Percentiles rank a stretch among this genome's conserved stretches.
Evolutionary conservation across 2,329 filamentous ascomycete species (phyloP).

Genomic region (Phaeoacremonium minimum): DNA sequence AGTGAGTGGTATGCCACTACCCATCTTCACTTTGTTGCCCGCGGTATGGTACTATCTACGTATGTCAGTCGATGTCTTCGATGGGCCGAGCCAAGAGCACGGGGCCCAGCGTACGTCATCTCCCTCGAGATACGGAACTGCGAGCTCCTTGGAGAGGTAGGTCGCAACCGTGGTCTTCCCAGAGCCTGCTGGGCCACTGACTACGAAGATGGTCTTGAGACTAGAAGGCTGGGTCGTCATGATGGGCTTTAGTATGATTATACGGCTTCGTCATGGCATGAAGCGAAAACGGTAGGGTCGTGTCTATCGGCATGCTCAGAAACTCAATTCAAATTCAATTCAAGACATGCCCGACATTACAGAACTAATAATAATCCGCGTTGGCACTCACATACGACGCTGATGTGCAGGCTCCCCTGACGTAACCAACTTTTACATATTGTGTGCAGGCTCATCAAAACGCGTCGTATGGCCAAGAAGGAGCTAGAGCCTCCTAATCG

Average conservation of each 20-base stretch:
- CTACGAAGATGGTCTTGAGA: not conserved
- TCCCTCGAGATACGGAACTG: conserved; percentile 41
- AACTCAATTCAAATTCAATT: not conserved
- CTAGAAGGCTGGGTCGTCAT: not conserved
- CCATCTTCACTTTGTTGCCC: conserved; percentile 63
- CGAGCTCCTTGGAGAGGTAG: not conserved
- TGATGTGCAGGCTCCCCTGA: not conserved
- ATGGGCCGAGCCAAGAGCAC: not conserved
- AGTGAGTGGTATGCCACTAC: conserved; percentile 55
- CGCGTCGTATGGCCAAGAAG: no score
- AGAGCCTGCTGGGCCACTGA: not conserved
- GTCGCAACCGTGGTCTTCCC: not conserved
- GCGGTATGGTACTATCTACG: conserved; percentile 46
- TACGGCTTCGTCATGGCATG: not conserved
- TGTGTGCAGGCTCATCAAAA: no score
- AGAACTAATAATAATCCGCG: not conserved
- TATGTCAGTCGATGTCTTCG: not conserved
- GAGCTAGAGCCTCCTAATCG: no score
- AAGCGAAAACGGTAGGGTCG: not conserved
- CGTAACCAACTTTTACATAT: not conserved
- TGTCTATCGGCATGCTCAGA: not conserved
- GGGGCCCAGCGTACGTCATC: conserved; percentile 47
- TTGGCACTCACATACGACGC: not conserved
- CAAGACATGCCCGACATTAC: no score
- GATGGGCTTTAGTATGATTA: not conserved